Percentiles rank a stretch among this genome's conserved stretches.
These are phyloP conservation scores for Starmerella powellii DNA, from an alignment of 805 yeast genomes.

Conservation along the genomic window DNA sequence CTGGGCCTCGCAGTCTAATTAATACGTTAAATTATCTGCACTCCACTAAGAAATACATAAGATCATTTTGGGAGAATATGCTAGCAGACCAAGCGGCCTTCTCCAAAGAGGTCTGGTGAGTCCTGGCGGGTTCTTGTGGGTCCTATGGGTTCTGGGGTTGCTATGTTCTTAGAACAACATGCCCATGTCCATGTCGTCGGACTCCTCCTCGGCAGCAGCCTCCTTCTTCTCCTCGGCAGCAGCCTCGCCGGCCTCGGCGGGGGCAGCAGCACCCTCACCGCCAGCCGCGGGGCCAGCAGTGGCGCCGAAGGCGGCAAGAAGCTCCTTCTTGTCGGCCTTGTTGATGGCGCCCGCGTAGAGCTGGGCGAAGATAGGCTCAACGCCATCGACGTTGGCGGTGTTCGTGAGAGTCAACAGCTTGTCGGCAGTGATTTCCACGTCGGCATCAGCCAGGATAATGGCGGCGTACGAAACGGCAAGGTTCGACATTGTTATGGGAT, in stretches of 20 bases:
- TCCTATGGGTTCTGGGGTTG: neutral
- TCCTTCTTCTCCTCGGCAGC: conserved; percentile 45
- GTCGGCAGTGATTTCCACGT: conserved; percentile 81
- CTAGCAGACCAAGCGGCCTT: neutral
- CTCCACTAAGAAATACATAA: conserved; percentile 3
- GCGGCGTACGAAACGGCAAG: conserved; percentile 50
- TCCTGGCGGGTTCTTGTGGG: neutral
- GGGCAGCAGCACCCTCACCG: conserved; percentile 52
- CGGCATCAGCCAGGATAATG: conserved; percentile 94
- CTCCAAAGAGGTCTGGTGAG: neutral
- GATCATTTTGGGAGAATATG: too few species aligned
- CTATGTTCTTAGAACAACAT: conserved; percentile 57
- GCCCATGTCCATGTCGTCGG: conserved; percentile 78
- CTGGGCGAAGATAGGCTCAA: conserved; percentile 63
- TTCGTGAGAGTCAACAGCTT: conserved; percentile 63
- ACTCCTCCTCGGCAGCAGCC: conserved; percentile 37
- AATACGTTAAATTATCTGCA: conserved; percentile 8
- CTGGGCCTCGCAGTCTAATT: neutral
- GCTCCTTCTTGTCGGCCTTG: conserved; percentile 73
- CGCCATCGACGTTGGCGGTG: conserved; percentile 63
- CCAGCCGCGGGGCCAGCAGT: conserved; percentile 54
- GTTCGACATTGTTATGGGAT: conserved; percentile 19
- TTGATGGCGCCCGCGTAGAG: conserved; percentile 78
- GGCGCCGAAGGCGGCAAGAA: conserved; percentile 54
- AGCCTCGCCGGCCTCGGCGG: conserved; percentile 44